Evolutionary conservation across 164 flowering plant genomes (phyloP), one percentile per base, ranked within the genome.

Genomic region (Vitis riparia): DNA sequence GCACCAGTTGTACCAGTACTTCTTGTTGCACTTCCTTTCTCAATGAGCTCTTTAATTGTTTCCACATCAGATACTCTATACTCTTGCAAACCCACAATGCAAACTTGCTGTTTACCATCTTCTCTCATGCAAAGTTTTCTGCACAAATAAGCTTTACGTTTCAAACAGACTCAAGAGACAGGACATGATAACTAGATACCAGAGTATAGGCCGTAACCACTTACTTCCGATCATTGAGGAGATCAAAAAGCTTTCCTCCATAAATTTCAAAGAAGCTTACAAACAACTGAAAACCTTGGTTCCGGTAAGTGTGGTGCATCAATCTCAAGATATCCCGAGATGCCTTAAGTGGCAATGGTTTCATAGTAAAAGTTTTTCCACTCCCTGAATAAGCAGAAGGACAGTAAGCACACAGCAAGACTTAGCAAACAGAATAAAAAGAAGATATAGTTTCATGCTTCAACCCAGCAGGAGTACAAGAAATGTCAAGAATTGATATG

Each of bases 1-100:
- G 99, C 99, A 73, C 97, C 99, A 37, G 99, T 94, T 59, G 97
- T 91, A 13, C 99, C 99, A 11, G 95, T 94, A 81, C 99, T 94
- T 75, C 99, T 88, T 7, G 94, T 80, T 51, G 91, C 87, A 86
- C 77, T 94, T 62, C 99, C 99, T 78, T 70, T 91, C 78, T 92
- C 99, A 77, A 94, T 94, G 58, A 89, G 84, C 72, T 94, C 97
- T 75, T 85, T 85, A 62, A 94, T 86, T 16, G 80, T 83, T 55
- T 92, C 97, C 51, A 92, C 92, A 77, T 88, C 85, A 9, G 93
- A 87, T 3, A 94, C 97, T 79, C 77, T 79, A 76, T 80, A 86
- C 75, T 94, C 99, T 84, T 92, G 97, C 85, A 94, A 77, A 65
- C 99, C 99, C 65, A 94, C 99, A 65, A 94, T 94, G 82, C 97